phyloP scores from a whole-genome alignment of 306 rosid genomes.

The Mimosa bimucronata region DNA sequence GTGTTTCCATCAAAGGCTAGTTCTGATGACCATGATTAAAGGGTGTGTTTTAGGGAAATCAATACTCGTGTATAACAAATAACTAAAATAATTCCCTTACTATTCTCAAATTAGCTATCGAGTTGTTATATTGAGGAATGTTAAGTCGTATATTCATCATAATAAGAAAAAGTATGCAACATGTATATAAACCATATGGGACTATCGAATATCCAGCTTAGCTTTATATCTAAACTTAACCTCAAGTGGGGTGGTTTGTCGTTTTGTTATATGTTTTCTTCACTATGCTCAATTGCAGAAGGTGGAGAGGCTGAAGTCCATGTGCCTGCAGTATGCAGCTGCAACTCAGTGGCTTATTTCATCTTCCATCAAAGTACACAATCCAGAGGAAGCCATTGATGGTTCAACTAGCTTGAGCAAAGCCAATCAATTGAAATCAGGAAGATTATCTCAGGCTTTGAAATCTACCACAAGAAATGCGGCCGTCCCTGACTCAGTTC shows the following conservation, averaged over 20 bases:
- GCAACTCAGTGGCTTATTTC: conserved; percentile 92
- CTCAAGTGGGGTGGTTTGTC: conserved; percentile 4
- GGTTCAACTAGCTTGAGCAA: conserved; percentile 42
- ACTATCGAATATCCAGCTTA: neutral
- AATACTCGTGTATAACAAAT: too few species aligned
- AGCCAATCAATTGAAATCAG: conserved; percentile 57
- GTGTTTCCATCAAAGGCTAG: too few species aligned
- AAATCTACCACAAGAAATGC: conserved; percentile 63
- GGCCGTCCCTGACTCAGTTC: conserved; percentile 70
- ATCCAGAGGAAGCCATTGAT: conserved; percentile 54
- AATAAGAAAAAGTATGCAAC: neutral
- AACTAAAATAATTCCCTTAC: too few species aligned
- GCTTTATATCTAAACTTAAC: neutral
- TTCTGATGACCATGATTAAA: too few species aligned
- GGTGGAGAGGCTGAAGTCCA: conserved; percentile 78
- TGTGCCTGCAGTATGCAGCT: conserved; percentile 91
- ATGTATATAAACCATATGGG: neutral
- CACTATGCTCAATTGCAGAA: conserved; percentile 62
- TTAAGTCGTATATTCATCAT: neutral
- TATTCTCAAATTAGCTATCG: too few species aligned
- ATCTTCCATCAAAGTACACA: conserved; percentile 64
- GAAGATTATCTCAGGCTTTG: conserved; percentile 48
- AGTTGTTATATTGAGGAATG: too few species aligned
- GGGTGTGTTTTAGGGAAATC: too few species aligned
- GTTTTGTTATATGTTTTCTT: conserved; percentile 23